A percentile compares a stretch with the other conserved stretches of the same genome.
phyloP scores from a whole-genome alignment of 495 filamentous ascomycete species.

The Cryomyces antarcticus region DNA sequence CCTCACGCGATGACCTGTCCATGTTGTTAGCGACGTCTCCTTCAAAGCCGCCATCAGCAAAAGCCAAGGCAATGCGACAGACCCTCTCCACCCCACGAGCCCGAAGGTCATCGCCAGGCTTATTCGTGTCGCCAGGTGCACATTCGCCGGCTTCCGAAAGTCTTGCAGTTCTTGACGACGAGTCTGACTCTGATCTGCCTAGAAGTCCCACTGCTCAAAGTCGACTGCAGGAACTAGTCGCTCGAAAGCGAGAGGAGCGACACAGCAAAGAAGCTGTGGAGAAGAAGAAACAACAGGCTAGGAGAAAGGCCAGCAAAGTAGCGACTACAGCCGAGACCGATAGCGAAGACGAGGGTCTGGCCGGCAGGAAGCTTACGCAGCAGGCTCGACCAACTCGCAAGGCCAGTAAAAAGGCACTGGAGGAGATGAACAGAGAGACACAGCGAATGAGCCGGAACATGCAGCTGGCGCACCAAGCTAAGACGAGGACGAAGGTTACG shows the following conservation, averaged over 20 bases:
- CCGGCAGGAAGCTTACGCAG: conserved; percentile 38
- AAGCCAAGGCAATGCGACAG: neutral
- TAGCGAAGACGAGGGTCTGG: conserved; percentile 30
- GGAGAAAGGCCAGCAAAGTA: neutral
- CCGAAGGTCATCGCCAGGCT: neutral
- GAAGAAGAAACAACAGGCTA: neutral
- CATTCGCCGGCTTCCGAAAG: neutral
- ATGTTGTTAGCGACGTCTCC: neutral
- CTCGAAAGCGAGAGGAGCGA: conserved; percentile 9
- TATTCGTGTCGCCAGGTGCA: neutral
- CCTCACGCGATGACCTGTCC: neutral
- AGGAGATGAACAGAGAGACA: conserved; percentile 85
- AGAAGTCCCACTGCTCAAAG: neutral
- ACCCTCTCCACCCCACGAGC: neutral
- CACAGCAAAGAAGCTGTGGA: conserved; percentile 4
- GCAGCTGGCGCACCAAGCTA: conserved; percentile 78
- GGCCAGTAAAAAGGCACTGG: conserved; percentile 87
- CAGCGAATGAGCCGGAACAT: conserved; percentile 76
- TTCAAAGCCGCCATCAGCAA: neutral
- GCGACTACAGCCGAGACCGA: conserved; percentile 8
- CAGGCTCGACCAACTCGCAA: conserved; percentile 53
- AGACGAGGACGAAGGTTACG: conserved; percentile 78
- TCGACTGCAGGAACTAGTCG: conserved; percentile 8
- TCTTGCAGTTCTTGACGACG: neutral
- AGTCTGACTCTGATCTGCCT: neutral